These are phyloP conservation scores for Scorias spongiosa DNA, from an alignment of 2,329 filamentous ascomycete genomes.

Conservation along the genomic window DNA sequence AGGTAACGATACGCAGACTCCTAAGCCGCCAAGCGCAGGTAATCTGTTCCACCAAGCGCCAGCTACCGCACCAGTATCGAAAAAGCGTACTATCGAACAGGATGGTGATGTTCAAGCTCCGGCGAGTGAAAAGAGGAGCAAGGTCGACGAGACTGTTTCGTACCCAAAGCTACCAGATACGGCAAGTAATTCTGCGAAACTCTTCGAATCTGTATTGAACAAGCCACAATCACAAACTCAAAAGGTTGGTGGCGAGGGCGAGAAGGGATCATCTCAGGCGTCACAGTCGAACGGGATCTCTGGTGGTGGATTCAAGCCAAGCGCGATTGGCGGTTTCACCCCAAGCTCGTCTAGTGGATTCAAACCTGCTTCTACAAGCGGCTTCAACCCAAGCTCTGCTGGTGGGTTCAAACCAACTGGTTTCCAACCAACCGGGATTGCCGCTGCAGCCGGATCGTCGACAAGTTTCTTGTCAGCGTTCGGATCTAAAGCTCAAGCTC, in stretches of 20 bases:
- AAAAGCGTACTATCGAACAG: constrained; percentile 14
- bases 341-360: constrained; percentile 2
- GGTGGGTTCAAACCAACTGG: constrained; percentile 4
- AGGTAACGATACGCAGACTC: constrained; percentile 6
- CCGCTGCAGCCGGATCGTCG: constrained; percentile 10
- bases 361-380: constrained; percentile 7
- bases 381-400: constrained; percentile 5
- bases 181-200: constrained; percentile 16
- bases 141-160: constrained; percentile 11
- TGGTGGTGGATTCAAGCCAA: constrained; percentile 1
- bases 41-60: constrained; percentile 10
- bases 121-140: constrained; percentile 17
- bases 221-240: constrained; percentile 4
- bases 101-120: constrained; percentile 8
- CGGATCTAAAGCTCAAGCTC: constrained; percentile 20
- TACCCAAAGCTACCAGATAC: constrained; percentile 17
- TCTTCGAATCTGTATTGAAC: constrained; percentile 17
- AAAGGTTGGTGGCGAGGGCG: background rate
- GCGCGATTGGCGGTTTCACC: background rate
- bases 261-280: background rate
- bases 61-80: constrained; percentile 13
- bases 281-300: background rate
- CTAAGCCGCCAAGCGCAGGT: constrained; percentile 5
- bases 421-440: constrained; percentile 11
- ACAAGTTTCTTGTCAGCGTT: constrained; percentile 29